Evolutionary conservation across 768 basidiomycete genomes (phyloP), one percentile per base, ranked within the genome.

Genomic region (Pisolithus albus): DNA sequence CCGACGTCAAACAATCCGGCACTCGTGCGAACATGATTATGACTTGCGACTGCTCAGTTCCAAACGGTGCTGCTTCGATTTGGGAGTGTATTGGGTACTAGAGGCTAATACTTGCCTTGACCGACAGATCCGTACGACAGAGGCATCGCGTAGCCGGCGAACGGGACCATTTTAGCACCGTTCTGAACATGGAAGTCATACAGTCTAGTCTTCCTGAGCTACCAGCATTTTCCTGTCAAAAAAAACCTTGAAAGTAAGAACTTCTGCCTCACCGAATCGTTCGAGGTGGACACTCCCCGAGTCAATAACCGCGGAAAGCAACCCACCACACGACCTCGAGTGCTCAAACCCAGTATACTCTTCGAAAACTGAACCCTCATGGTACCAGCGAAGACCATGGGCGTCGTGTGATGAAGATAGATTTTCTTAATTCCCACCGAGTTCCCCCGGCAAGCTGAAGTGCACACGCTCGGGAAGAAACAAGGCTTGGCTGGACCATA

Each of bases 81-180:
- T 18, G 18, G 32, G 6, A 19, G 30, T n/a, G 18, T 7, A 18
- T 10, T 5, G 28, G 8, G 19, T 19, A 24, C 28, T 37, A 45
- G 49, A 37, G 40, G 36, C 10, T 49, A 51, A 40, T 40, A 64
- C 78, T 53, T 52, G 84, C 88, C 80, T 75, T 91, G 88, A 5
- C 91, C 91, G 45, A 88, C 79, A 28, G 79, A 75, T 5, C 83
- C 90, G 61, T 97, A 99, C 3, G 79, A 67, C 41, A 99, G 75
- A 0, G 95, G 96, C 95, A 99, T 99, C 4, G 82, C 80, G 68
- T 84, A 98, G 6, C 95, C 95, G 2, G 92, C 96, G 68, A 97
- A 99, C 0, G 91, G 86, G 0, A 96, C 92, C 91, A 98, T 93
- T 70, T 94, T 94, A 1, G 86, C 95, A 16, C 78, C 84, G 66